Evolutionary conservation across 352 stramenopile genomes (phyloP), one percentile per base, ranked within the genome.

Genomic region (Thalassiosira livingstoniorum): DNA sequence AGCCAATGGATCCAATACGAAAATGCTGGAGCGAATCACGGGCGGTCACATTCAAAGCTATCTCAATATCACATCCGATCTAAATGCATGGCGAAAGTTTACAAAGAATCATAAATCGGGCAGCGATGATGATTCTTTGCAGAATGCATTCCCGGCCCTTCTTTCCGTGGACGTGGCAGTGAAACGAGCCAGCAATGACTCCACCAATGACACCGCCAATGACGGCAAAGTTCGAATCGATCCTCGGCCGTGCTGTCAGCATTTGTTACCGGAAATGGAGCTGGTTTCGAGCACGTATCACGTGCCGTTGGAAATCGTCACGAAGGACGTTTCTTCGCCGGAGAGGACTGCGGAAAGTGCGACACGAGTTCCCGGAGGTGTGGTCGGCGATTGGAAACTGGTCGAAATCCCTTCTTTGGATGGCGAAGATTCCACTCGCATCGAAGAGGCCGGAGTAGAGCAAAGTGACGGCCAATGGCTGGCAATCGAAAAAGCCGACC

Each of bases 11-110:
- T 25, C 5, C 27, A 58, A 5, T 27, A n/a, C 47, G 5, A 58
- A 58, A n/a, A 10, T 27, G 11, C n/a, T 58, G 47, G 47, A 58
- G 21, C 47, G 32, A 27, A 47, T 66, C 4, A 66, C 58, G 39
- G 10, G 32, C 5, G 58, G 39, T 23, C 58, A 66, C 23, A 42
- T 66, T 25, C 35, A 4, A 7, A 43, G 13, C 37, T 42, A 51
- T 42, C 23, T 66, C 11, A 23, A 47, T 42, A 66, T 66, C 4
- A 42, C 58, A 27, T 43, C 27, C 10, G 27, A 29, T 13, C 18
- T 66, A 21, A 42, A 66, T 23, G n/a, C 21, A 5, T 58, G 47
- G 47, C 21, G 39, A 47, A 47, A 18, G 39, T n/a, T n/a, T n/a
- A n/a, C n/a, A n/a, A n/a, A n/a, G n/a, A n/a, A n/a, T n/a, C n/a